Conservation (phyloP, 169 alveolate genomes). For the Cryptosporidium sp. region DNA sequence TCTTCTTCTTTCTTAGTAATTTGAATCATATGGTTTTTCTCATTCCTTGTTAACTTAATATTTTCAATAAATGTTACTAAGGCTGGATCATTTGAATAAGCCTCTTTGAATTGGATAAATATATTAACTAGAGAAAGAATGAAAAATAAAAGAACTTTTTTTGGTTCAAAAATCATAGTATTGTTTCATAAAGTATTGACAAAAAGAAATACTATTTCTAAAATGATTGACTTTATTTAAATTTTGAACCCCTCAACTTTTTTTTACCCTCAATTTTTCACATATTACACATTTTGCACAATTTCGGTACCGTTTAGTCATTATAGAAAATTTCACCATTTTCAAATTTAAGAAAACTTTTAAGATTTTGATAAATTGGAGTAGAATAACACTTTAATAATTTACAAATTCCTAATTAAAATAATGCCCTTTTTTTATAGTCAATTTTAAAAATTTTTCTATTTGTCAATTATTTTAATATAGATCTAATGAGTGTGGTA, state of each 20-base stretch:
- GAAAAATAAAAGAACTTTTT: neutral
- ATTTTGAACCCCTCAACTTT: neutral
- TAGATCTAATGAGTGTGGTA: slow-evolving; percentile 6
- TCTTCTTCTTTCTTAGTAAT: neutral
- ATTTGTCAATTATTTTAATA: no score
- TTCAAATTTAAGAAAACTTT: no score
- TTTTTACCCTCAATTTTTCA: neutral
- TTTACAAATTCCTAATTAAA: no score
- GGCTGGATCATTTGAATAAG: neutral
- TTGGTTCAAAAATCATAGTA: neutral
- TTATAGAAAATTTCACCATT: neutral
- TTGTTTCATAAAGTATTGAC: neutral
- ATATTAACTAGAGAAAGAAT: neutral
- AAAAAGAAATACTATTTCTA: neutral
- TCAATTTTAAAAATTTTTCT: neutral
- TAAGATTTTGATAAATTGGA: no score
- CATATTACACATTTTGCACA: neutral
- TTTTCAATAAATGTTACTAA: neutral
- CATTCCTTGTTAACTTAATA: neutral
- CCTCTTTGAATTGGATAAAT: neutral
- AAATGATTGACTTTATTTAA: no score
- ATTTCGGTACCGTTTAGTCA: neutral
- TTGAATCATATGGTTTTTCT: neutral
- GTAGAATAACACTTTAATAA: neutral
- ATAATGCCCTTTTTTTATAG: no score